Conservation (phyloP, 108 stramenopile species). For the Fragilariopsis cylindrus region DNA sequence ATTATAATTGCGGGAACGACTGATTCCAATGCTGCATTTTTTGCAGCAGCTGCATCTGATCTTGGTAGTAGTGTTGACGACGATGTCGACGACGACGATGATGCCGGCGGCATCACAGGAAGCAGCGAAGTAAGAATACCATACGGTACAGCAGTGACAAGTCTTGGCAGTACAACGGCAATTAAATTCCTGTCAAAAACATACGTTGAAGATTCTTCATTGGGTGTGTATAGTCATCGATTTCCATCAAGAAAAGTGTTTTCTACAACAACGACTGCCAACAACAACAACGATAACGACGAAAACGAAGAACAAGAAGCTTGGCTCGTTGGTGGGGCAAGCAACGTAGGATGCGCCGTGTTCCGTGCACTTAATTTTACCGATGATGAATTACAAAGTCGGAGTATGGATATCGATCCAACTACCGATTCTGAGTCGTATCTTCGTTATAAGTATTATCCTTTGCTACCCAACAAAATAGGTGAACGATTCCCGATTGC, state of each 20-base stretch:
- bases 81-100: neutral
- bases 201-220: conserved; percentile 79
- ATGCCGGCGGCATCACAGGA: too few species aligned
- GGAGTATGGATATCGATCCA: conserved; percentile 78
- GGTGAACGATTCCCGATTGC: conserved; percentile 92
- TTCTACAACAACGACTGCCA: conserved; percentile 9
- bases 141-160: conserved; percentile 85
- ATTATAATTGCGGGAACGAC: conserved; percentile 90
- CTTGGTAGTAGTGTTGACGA: conserved; percentile 21
- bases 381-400: conserved; percentile 67
- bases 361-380: conserved; percentile 76
- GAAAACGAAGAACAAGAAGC: conserved; percentile 43
- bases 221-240: conserved; percentile 92
- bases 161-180: conserved; percentile 85
- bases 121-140: neutral
- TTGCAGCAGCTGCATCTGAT: conserved; percentile 65
- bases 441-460: conserved; percentile 71
- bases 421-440: conserved; percentile 45
- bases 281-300: neutral
- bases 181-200: conserved; percentile 80
- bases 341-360: conserved; percentile 89
- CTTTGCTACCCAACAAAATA: conserved; percentile 54
- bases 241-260: conserved; percentile 50
- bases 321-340: conserved; percentile 94
- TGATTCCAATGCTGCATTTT: conserved; percentile 92